Evolutionary conservation across 2,329 filamentous ascomycete genomes (phyloP).

Genomic region (Chaetomiaceae sp.): DNA sequence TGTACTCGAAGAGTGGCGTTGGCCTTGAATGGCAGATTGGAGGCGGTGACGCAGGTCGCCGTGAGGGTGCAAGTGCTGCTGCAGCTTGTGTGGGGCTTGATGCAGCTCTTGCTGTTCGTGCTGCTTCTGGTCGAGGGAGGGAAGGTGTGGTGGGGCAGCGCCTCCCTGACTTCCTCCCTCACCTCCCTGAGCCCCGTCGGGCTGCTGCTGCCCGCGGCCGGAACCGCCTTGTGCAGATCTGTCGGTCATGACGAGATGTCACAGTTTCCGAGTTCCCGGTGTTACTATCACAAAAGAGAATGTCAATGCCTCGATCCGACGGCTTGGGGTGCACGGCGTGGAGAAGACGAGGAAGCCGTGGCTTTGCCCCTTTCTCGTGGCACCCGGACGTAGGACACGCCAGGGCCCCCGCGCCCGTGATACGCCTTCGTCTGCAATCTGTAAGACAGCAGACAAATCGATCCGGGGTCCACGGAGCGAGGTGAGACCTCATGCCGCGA

Average conservation of each 20-base stretch:
- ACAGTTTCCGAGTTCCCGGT: not conserved
- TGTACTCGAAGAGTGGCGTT: not conserved
- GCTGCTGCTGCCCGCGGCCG: not conserved
- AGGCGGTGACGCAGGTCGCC: conserved; percentile 18
- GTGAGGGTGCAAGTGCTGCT: conserved; percentile 11
- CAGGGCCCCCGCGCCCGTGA: not conserved
- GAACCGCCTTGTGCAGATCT: not conserved
- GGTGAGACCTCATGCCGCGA: not conserved
- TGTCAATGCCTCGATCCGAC: conserved; percentile 14
- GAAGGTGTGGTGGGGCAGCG: conserved; percentile 4
- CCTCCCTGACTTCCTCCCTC: too few species aligned
- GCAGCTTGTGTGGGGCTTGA: conserved; percentile 9
- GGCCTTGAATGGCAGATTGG: not conserved
- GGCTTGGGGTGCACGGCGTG: not conserved
- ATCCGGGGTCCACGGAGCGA: not conserved
- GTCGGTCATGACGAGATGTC: conserved; percentile 6
- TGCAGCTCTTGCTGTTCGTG: not conserved
- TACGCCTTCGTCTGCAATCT: not conserved
- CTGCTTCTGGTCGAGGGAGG: not conserved
- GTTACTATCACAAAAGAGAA: not conserved
- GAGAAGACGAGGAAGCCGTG: not conserved
- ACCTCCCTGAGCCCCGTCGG: not conserved
- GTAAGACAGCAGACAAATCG: not conserved
- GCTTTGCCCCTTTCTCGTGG: conserved; percentile 1
- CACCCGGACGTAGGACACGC: conserved; percentile 3